These are phyloP conservation scores for Miscanthus lutarioriparius DNA, from an alignment of 176 grass and related monocot genomes.

Conservation along the genomic window DNA sequence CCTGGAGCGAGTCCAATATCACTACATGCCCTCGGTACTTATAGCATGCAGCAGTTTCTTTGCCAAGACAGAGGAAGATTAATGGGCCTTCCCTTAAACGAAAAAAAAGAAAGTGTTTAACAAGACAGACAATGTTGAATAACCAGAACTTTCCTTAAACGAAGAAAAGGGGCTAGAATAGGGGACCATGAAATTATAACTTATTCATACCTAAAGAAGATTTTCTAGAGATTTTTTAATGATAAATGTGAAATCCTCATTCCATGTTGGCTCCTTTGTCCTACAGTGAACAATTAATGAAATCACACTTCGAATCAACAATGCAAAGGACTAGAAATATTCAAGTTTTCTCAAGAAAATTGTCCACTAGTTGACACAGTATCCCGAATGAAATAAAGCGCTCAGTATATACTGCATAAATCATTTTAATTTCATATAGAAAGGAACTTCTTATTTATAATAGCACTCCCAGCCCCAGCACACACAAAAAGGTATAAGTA, in stretches of 20 bases:
- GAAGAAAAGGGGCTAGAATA: background rate
- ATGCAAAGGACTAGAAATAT: conserved; percentile 28
- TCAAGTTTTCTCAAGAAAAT: conserved; percentile 17
- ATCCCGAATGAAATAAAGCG: background rate
- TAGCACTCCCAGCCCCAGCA: conserved; percentile 6
- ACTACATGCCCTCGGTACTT: background rate
- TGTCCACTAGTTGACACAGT: background rate
- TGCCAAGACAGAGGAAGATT: background rate
- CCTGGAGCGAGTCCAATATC: background rate
- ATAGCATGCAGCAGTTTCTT: background rate
- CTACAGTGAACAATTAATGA: conserved; percentile 53
- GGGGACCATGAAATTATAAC: background rate
- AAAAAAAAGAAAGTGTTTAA: background rate
- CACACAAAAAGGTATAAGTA: conserved; percentile 28
- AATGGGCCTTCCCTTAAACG: background rate
- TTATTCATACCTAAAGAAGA: conserved; percentile 65
- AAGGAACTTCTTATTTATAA: background rate
- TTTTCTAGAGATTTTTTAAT: conserved; percentile 60
- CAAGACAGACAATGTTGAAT: conserved; percentile 7
- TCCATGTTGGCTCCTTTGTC: conserved; percentile 87
- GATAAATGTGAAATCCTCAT: conserved; percentile 83
- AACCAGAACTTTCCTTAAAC: background rate
- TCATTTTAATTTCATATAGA: background rate
- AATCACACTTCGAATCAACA: conserved; percentile 29
- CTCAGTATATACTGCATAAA: background rate